Evolutionary conservation across 2,329 filamentous ascomycete genomes (phyloP), one percentile per base, ranked within the genome.

Genomic region (Trichothecium roseum): DNA sequence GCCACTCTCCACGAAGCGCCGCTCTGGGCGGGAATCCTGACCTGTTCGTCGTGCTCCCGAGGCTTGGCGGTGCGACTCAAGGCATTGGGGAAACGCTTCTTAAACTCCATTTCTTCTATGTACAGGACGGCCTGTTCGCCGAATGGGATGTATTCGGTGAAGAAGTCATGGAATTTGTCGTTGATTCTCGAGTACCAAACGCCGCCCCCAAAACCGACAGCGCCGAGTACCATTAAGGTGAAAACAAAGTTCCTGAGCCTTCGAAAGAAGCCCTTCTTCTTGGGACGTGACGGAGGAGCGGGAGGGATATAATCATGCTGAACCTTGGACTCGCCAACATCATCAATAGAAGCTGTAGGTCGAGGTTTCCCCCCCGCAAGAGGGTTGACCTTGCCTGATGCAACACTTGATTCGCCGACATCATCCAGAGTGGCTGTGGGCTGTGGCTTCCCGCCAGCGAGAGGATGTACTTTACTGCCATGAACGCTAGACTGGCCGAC

Each of bases 111-210:
- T 64, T 98, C 91, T 62, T 98, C 91, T 35, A 98, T 80, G 64
- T 94, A 96, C 18, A 94, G 76, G 31, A 98, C 89, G 14, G 83
- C 83, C 55, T 94, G 85, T 63, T 98, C 91, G 51, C 88, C 91
- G 47, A 84, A 94, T 16, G 91, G 91, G 14, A 98, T 64, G 59
- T 89, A 98, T 63, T 95, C 88, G 50, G 88, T 96, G 64, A 98
- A 98, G 68, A 95, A 91, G 61, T 98, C 91, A 63, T 98, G 89
- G 73, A 96, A 98, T 63, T 86, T 94, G 68, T 98, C 91, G 54
- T 82, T 94, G 60, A 91, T 73, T 45, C 94, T 78, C 37, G 91
- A 89, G 60, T 94, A 91, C 69, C 84, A 94, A 37, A 95, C 80
- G 46, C 89, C 87, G 45, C 87, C 87, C 37, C 74, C 84, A 51